Conservation (phyloP, 2,329 filamentous ascomycete genomes). For the Ophiostoma pallidulum region DNA sequence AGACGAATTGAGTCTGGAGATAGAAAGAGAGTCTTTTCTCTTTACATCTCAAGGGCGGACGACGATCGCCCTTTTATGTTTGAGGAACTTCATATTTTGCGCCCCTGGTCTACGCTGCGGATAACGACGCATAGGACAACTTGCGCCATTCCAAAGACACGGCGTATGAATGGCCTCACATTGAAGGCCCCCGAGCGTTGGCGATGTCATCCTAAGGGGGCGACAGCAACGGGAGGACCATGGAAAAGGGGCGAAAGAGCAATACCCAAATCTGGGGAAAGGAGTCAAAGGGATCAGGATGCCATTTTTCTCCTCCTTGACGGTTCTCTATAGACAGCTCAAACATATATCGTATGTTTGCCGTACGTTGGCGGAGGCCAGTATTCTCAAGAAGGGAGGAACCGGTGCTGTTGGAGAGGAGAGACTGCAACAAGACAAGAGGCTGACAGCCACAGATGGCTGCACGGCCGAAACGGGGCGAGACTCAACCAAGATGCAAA, state of each 20-base stretch:
- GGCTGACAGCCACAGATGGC: background rate
- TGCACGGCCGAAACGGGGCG: background rate
- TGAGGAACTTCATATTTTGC: background rate
- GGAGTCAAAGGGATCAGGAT: background rate
- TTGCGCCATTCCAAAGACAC: too few species aligned
- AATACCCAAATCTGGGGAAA: slow-evolving; percentile 7
- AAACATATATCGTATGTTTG: slow-evolving; percentile 16
- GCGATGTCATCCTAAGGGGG: too few species aligned
- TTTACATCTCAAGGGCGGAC: background rate
- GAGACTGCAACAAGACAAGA: background rate
- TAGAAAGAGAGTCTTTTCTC: background rate
- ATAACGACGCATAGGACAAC: too few species aligned
- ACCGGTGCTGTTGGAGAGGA: too few species aligned
- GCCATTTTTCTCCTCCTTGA: background rate
- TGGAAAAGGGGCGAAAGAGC: too few species aligned
- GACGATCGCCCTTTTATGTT: slow-evolving; percentile 5
- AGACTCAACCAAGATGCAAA: background rate
- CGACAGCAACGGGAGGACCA: too few species aligned
- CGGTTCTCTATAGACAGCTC: background rate
- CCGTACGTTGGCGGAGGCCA: background rate
- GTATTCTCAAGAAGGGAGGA: too few species aligned
- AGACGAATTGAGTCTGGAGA: background rate
- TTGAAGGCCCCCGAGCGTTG: too few species aligned
- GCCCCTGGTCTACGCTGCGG: background rate
- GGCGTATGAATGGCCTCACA: too few species aligned